These are phyloP conservation scores for Plantago elongata DNA, from an alignment of 257 asterid genomes.

Conservation along the genomic window DNA sequence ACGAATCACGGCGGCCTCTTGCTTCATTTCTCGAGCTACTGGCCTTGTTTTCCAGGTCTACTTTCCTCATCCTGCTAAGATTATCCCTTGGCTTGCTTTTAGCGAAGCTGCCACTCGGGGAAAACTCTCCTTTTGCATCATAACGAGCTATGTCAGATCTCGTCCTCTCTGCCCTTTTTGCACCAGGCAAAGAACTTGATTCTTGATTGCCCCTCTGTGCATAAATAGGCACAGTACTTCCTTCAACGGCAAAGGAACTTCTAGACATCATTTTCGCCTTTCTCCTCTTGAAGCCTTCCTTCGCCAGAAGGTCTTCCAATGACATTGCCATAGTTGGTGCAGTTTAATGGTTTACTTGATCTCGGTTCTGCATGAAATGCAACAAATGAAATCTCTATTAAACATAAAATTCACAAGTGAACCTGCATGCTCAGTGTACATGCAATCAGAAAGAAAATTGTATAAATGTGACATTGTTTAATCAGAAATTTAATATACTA, in stretches of 20 bases:
- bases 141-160: constrained; percentile 51
- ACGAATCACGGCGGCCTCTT: constrained; percentile 25
- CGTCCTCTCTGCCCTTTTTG: constrained; percentile 39
- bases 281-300: constrained; percentile 64
- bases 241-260: constrained; percentile 39
- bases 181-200: constrained; percentile 29
- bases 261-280: constrained; percentile 39
- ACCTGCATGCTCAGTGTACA: background rate
- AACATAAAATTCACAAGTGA: background rate
- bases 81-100: constrained; percentile 31
- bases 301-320: constrained; percentile 58
- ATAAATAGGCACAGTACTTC: constrained; percentile 27
- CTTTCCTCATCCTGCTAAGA: constrained; percentile 17
- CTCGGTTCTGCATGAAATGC: constrained; percentile 10
- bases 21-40: constrained; percentile 15
- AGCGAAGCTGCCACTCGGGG: constrained; percentile 31
- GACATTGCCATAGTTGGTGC: constrained; percentile 53
- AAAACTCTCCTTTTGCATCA: constrained; percentile 30
- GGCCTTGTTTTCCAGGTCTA: constrained; percentile 18
- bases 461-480: background rate
- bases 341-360: background rate
- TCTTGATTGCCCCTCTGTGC: constrained; percentile 18
- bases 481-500: too few relatives aligned
- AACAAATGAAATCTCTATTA: background rate
- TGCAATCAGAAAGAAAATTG: background rate